Percentiles rank a stretch among this genome's conserved stretches.
Conservation (phyloP, 2,329 filamentous ascomycete genomes). For the Colletotrichum sp. region DNA sequence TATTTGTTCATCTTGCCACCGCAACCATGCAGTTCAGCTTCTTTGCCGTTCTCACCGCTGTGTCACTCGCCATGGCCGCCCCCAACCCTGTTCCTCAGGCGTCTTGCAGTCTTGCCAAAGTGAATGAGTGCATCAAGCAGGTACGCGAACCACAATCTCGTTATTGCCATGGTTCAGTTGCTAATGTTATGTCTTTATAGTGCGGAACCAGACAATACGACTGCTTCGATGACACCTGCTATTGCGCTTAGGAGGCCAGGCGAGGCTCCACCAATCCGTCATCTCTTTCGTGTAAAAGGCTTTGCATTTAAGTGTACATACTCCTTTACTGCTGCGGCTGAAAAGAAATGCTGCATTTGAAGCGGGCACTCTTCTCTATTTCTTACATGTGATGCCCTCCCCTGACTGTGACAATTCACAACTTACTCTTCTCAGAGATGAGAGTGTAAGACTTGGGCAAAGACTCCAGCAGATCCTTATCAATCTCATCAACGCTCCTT, state of each 20-base stretch:
- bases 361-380: neutral
- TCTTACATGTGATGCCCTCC: neutral
- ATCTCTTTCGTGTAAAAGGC: neutral
- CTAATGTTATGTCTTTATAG: neutral
- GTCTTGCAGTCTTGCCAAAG: neutral
- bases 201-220: neutral
- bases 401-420: neutral
- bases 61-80: neutral
- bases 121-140: neutral
- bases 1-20: neutral
- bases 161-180: neutral
- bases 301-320: neutral
- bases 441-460: conserved; percentile 3
- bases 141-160: neutral
- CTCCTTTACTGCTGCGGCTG: neutral
- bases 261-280: neutral
- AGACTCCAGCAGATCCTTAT: conserved; percentile 4
- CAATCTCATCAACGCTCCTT: conserved; percentile 42
- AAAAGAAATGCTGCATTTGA: neutral
- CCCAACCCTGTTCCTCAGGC: neutral
- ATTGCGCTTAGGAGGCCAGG: neutral
- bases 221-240: neutral
- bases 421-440: conserved; percentile 7
- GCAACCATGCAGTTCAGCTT: neutral
- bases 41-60: neutral